Evolutionary conservation across 768 basidiomycete species (phyloP).

Genomic region (Termitomyces eurrhizus): DNA sequence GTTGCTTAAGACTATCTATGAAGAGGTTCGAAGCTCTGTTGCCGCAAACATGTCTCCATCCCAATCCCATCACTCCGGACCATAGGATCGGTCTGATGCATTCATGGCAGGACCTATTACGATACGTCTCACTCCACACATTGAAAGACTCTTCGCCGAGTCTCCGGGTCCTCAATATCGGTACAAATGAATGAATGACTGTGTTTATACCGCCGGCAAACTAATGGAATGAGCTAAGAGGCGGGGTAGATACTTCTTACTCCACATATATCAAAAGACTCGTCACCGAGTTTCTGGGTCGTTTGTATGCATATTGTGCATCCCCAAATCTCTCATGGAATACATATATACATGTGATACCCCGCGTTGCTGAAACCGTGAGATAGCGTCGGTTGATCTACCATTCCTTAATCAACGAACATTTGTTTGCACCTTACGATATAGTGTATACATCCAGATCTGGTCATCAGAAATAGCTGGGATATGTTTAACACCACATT

Average conservation of each 20-base stretch:
- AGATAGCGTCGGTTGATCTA: neutral
- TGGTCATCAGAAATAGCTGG: neutral
- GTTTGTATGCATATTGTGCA: neutral
- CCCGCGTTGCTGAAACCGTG: neutral
- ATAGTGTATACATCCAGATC: neutral
- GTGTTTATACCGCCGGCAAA: too few relatives aligned
- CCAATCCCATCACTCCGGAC: too few relatives aligned
- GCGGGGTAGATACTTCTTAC: neutral
- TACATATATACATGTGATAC: neutral
- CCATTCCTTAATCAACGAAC: neutral
- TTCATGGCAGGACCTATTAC: neutral
- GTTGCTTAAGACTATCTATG: too few relatives aligned
- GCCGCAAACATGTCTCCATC: too few relatives aligned
- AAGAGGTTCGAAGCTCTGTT: too few relatives aligned
- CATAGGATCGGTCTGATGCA: too few relatives aligned
- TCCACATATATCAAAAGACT: neutral
- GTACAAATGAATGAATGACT: neutral
- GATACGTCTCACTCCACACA: neutral
- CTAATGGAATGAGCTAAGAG: too few relatives aligned
- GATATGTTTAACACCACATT: neutral
- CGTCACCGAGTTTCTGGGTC: neutral
- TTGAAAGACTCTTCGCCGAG: too few relatives aligned
- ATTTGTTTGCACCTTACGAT: neutral
- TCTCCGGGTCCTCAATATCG: neutral
- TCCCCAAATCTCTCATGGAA: neutral